phyloP scores from a whole-genome alignment of 2,329 filamentous ascomycete genomes.

The Trichoderma koningiopsis region DNA sequence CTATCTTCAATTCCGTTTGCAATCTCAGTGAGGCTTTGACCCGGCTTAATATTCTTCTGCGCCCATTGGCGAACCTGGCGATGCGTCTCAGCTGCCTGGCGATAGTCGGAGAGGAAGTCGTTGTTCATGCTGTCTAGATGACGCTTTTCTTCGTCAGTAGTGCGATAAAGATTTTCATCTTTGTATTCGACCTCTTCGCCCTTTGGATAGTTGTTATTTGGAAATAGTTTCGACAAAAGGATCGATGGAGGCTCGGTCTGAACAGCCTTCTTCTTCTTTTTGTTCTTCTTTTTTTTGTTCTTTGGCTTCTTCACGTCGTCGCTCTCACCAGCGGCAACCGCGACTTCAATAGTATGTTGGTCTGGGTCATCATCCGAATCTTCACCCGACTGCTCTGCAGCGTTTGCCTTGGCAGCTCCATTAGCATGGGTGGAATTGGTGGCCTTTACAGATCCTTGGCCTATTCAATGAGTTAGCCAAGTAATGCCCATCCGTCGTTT shows the following conservation, averaged over 20 bases:
- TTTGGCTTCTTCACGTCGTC: slow-evolving; percentile 64
- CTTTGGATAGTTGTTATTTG: slow-evolving; percentile 70
- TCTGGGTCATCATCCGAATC: slow-evolving; percentile 22
- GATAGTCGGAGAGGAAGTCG: slow-evolving; percentile 73
- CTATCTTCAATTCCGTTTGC: slow-evolving; percentile 80
- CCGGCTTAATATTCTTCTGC: slow-evolving; percentile 73
- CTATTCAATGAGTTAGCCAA: background rate
- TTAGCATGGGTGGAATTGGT: background rate
- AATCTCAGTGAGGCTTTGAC: slow-evolving; percentile 72
- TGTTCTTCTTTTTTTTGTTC: slow-evolving; percentile 77
- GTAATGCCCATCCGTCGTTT: background rate
- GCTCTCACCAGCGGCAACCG: slow-evolving; percentile 37
- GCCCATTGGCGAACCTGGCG: slow-evolving; percentile 78
- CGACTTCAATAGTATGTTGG: slow-evolving; percentile 31
- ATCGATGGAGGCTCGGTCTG: slow-evolving; percentile 80
- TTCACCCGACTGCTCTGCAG: slow-evolving; percentile 29
- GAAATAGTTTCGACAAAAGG: slow-evolving; percentile 72
- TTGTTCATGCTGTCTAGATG: slow-evolving; percentile 71
- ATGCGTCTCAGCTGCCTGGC: slow-evolving; percentile 74
- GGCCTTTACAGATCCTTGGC: slow-evolving; percentile 6
- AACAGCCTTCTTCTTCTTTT: slow-evolving; percentile 66
- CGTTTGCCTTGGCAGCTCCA: slow-evolving; percentile 27
- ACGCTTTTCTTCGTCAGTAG: slow-evolving; percentile 81
- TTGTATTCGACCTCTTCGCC: slow-evolving; percentile 79
- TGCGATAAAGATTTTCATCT: slow-evolving; percentile 76